Evolutionary conservation across 352 stramenopile genomes (phyloP), one percentile per base, ranked within the genome.

Genomic region (Aphanomyces cochlioides): DNA sequence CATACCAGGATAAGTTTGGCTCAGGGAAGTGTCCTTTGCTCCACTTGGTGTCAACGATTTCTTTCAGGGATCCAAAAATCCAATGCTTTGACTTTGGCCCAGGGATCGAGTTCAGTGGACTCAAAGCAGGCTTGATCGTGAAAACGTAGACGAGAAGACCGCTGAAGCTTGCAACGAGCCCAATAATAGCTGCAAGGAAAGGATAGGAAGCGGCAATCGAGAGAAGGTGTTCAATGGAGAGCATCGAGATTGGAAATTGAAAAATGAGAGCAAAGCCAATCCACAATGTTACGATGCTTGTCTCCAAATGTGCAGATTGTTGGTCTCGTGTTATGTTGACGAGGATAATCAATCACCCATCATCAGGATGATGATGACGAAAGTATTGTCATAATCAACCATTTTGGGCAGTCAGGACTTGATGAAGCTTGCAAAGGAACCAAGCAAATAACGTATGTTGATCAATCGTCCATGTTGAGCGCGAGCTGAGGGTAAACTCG

Each of bases 21-120:
- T 70, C 47, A 8, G 64, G 64, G 40, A 63, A 70, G 12, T 70
- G 64, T 8, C 64, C 64, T 7, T 70, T 15, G 4, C n/a, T 36
- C 64, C 64, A 70, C 54, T 70, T 70, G 19, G 39, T 70, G 21
- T 70, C 64, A 28, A 70, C 47, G 38, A 70, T 61, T 45, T 70
- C 50, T 37, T 70, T 70, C n/a, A 70, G 40, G 3, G 53, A 43
- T 34, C 64, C 64, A 21, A 70, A 70, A 21, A 70, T 48, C n/a
- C 53, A 21, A 37, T 63, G 47, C 7, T 10, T 63, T 3, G 64
- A 54, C 15, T 47, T 40, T 7, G 64, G 64, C 3, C 64, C 64
- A 5, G 64, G 64, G 19, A 70, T 50, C 2, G 38, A 39, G n/a
- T 10, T 63, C 10, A 70, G 47, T 17, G 64, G 64, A 28, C 50